These are phyloP conservation scores for Vitis hybrid DNA, from an alignment of 177 flowering plant genomes.

Conservation along the genomic window DNA sequence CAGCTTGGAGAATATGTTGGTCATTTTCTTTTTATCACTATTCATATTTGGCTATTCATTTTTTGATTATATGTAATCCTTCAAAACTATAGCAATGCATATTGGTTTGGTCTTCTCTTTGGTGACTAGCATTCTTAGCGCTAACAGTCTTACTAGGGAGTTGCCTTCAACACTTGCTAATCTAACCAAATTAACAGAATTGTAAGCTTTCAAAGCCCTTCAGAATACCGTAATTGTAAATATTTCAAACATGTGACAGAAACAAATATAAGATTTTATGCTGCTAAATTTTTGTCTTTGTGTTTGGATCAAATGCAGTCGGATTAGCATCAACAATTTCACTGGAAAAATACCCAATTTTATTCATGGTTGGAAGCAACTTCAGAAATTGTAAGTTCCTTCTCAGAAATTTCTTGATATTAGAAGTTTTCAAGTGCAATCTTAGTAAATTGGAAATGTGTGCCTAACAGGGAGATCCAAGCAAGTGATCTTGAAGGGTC, in stretches of 20 bases:
- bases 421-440: neutral
- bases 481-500: slow-evolving; percentile 41
- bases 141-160: slow-evolving; percentile 32
- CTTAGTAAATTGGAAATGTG: neutral
- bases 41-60: no score
- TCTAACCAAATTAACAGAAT: slow-evolving; percentile 23
- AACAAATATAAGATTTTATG: neutral
- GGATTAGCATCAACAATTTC: slow-evolving; percentile 35
- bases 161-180: slow-evolving; percentile 25
- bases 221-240: no score
- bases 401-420: neutral
- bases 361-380: slow-evolving; percentile 26
- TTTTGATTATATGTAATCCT: no score
- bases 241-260: no score
- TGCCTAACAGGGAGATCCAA: slow-evolving; percentile 26
- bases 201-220: slow-evolving; percentile 21
- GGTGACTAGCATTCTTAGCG: slow-evolving; percentile 7
- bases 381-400: slow-evolving; percentile 31
- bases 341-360: slow-evolving; percentile 34
- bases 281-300: no score
- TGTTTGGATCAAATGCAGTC: slow-evolving; percentile 16
- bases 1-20: slow-evolving; percentile 19
- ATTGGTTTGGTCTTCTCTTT: neutral
- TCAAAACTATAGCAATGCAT: neutral
- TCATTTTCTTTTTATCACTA: neutral